Conservation (phyloP, 352 stramenopile species). For the Elongisporangium prolatum region DNA sequence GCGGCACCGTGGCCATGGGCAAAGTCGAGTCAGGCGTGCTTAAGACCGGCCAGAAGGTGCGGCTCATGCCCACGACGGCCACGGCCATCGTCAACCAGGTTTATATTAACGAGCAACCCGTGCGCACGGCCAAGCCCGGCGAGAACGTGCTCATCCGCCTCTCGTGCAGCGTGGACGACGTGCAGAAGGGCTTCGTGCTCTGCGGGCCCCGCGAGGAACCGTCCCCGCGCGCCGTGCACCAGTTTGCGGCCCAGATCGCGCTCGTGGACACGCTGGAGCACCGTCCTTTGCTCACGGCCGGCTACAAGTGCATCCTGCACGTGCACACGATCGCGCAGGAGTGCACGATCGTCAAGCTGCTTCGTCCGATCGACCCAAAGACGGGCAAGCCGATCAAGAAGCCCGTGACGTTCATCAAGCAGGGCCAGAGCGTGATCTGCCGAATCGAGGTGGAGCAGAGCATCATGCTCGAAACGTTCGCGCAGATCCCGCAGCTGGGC, state of each 20-base stretch:
- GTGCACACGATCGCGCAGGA: slow-evolving; percentile 96
- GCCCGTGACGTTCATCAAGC: slow-evolving; percentile 94
- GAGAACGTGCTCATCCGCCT: slow-evolving; percentile 98
- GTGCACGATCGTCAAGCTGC: slow-evolving; percentile 91
- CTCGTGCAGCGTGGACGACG: slow-evolving; percentile 76
- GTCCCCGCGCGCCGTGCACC: slow-evolving; percentile 59
- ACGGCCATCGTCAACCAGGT: slow-evolving; percentile 66
- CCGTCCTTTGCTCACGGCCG: slow-evolving; percentile 94
- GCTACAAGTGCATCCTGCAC: slow-evolving; percentile 98
- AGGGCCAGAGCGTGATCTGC: slow-evolving; percentile 92
- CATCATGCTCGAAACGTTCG: slow-evolving; percentile 95
- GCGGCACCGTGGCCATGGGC: slow-evolving; percentile 95
- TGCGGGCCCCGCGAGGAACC: slow-evolving; percentile 58
- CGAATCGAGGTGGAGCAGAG: slow-evolving; percentile 91
- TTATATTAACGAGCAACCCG: slow-evolving; percentile 92
- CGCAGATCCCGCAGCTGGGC: slow-evolving; percentile 94
- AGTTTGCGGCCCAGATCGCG: slow-evolving; percentile 91
- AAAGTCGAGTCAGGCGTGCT: slow-evolving; percentile 97
- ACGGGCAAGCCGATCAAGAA: slow-evolving; percentile 92
- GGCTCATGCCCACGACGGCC: slow-evolving; percentile 92
- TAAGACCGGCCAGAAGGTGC: slow-evolving; percentile 90
- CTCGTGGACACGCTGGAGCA: slow-evolving; percentile 97
- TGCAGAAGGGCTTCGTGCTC: slow-evolving; percentile 93
- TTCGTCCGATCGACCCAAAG: slow-evolving; percentile 83
- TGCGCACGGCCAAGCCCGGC: slow-evolving; percentile 93